Base-by-base conservation (phyloP, 2,329 filamentous ascomycete genomes). In the Botryotinia globosa region DNA sequence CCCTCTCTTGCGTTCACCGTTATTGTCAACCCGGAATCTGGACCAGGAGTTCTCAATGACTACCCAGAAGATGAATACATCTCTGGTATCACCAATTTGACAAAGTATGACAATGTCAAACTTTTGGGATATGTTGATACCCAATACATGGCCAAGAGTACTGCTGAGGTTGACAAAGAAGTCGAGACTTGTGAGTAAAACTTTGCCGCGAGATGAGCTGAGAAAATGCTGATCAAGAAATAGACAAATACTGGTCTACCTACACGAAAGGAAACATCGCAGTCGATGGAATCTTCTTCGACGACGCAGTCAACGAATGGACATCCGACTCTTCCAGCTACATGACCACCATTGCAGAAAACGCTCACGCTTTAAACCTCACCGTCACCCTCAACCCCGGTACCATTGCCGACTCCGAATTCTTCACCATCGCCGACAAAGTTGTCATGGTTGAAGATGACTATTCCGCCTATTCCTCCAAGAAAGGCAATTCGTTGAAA, bases 191-290 rank as follows among this genome's bases (percentile, higher is more conserved):
- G 71, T 72, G 34, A 62, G 64, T 62, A 42, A 3, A 16, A n/a
- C 4, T 7, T 18, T 39, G 34, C 20, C 8, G 16, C 9, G 22
- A 37, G 10, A 29, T 14, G 20, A 7, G 7, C 18, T n/a, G 7
- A 18, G 51, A 29, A 22, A 8, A 29, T 9, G 29, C 16, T 48
- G 32, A 45, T n/a, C 3, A 32, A 9, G 4, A 29, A 5, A 37
- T 37, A 72, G 71, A 72, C 42, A 69, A 69, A 32, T 69, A 72
- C 66, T 72, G 65, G 71, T 72, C 71, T 10, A 72, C 65, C 1
- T 69, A 72, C 20, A 72, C 65, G 16, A 12, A 56, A 34, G 25
- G 12, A 2, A 37, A 72, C 18, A 72, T 70, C 16, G n/a, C 32
- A 0, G 2, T 72, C 8, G 39, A 58, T 29, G 65, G 71, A 14